These are phyloP conservation scores for Chlorella sp. DNA, from an alignment of 139 green algal genomes.

Conservation along the genomic window DNA sequence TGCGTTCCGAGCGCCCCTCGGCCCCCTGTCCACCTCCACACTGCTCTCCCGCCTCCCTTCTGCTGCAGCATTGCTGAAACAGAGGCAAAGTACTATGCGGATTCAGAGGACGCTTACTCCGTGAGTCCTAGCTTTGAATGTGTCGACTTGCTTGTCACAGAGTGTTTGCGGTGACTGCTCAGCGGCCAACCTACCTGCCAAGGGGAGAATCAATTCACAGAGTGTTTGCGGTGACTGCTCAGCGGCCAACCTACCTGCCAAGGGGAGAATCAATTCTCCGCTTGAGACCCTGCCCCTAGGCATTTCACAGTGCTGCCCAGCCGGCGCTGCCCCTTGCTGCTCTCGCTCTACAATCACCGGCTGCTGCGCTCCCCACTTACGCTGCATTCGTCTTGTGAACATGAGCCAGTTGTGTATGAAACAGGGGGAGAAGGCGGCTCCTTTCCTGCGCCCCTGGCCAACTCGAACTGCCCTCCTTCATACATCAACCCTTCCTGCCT, in stretches of 20 bases:
- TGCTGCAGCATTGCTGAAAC: conserved; percentile 85
- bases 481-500: too few species aligned
- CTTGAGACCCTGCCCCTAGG: background rate
- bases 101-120: background rate
- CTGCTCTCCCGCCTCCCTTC: background rate
- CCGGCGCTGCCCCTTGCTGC: too few species aligned
- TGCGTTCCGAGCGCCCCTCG: background rate
- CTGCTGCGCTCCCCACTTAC: background rate
- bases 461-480: too few species aligned
- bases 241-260: background rate
- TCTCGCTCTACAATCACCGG: background rate
- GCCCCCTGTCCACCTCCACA: background rate
- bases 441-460: too few species aligned
- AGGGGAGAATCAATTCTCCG: background rate
- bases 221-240: background rate
- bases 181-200: background rate
- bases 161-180: background rate
- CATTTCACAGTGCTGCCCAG: too few species aligned
- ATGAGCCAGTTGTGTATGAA: too few species aligned
- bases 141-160: background rate
- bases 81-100: conserved; percentile 98
- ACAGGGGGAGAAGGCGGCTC: too few species aligned
- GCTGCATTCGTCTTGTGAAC: too few species aligned
- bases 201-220: background rate
- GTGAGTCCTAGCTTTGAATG: background rate